Percentiles rank a stretch among this genome's conserved stretches.
These are phyloP conservation scores for Phytophthora agathidicida DNA, from an alignment of 352 stramenopile genomes.

Conservation along the genomic window DNA sequence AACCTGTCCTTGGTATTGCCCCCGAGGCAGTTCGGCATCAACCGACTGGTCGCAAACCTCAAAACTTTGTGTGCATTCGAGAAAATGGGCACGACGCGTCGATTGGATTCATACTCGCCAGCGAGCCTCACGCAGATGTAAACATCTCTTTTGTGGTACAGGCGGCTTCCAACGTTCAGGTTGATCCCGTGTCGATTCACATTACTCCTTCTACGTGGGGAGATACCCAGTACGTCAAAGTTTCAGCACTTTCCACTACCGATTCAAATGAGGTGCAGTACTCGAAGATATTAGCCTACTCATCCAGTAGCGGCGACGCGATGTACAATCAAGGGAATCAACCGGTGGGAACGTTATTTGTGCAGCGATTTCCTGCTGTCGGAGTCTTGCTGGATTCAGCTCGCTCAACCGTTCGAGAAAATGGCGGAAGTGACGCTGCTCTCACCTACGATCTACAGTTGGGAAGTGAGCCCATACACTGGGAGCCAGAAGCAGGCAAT, in stretches of 20 bases:
- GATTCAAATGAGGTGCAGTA: conserved; percentile 30
- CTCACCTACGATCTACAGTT: conserved; percentile 46
- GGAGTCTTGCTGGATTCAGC: conserved; percentile 49
- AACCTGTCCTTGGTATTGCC: conserved; percentile 36
- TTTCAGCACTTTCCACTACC: conserved; percentile 21
- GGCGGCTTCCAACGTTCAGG: conserved; percentile 23
- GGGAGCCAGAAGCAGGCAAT: conserved; percentile 40
- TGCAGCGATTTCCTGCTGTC: conserved; percentile 49
- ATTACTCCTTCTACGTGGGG: conserved; percentile 44
- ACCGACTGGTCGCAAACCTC: conserved; percentile 24
- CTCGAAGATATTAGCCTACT: conserved; percentile 25
- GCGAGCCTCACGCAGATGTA: conserved; percentile 47
- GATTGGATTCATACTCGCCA: conserved; percentile 44
- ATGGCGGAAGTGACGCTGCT: conserved; percentile 32
- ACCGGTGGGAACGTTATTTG: conserved; percentile 34
- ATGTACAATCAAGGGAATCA: conserved; percentile 43
- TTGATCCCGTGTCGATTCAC: conserved; percentile 35
- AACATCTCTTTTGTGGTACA: conserved; percentile 38
- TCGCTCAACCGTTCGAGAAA: conserved; percentile 38
- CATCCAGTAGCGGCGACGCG: conserved; percentile 37
- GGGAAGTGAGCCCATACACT: conserved; percentile 67
- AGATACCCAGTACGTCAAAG: conserved; percentile 18
- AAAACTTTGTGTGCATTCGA: conserved; percentile 47
- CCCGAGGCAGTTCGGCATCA: conserved; percentile 46
- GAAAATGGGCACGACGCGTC: conserved; percentile 49